Percentiles rank a stretch among this genome's conserved stretches.
phyloP scores from a whole-genome alignment of 129 eudicot genomes.

The Glebionis coronaria region DNA sequence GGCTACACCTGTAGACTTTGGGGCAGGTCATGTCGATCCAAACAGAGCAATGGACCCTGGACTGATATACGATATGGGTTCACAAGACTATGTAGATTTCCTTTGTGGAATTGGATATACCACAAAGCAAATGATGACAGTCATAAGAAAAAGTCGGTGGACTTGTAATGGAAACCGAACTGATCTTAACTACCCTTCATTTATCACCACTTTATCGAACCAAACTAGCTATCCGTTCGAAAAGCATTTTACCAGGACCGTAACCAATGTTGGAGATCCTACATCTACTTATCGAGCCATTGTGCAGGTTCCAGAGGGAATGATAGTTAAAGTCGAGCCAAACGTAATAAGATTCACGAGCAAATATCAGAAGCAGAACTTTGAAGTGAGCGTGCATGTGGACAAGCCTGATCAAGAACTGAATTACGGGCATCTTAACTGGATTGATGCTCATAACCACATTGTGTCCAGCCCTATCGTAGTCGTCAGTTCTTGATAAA shows the following conservation, averaged over 20 bases:
- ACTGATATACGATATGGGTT: slow-evolving; percentile 32
- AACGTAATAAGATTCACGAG: slow-evolving; percentile 12
- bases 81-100: slow-evolving; percentile 37
- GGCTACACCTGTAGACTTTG: slow-evolving; percentile 36
- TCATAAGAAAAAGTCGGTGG: slow-evolving; percentile 25
- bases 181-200: slow-evolving; percentile 47
- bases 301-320: slow-evolving; percentile 19
- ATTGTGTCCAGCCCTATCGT: slow-evolving; percentile 38
- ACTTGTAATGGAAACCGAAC: slow-evolving; percentile 14
- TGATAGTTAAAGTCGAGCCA: slow-evolving; percentile 30
- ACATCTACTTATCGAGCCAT: slow-evolving; percentile 20
- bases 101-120: slow-evolving; percentile 35
- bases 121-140: slow-evolving; percentile 25
- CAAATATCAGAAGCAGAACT: slow-evolving; percentile 25
- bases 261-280: slow-evolving; percentile 34
- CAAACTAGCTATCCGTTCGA: neutral
- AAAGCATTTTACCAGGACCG: slow-evolving; percentile 21
- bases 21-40: slow-evolving; percentile 43
- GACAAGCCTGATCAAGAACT: slow-evolving; percentile 5
- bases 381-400: slow-evolving; percentile 17
- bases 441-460: slow-evolving; percentile 35
- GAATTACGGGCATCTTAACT: slow-evolving; percentile 34
- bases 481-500: neutral
- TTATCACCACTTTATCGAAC: slow-evolving; percentile 17
- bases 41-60: slow-evolving; percentile 42